Evolutionary conservation across 1,284 basidiomycete species (phyloP), one percentile per base, ranked within the genome.

Genomic region (Cutaneotrichosporon sp.): DNA sequence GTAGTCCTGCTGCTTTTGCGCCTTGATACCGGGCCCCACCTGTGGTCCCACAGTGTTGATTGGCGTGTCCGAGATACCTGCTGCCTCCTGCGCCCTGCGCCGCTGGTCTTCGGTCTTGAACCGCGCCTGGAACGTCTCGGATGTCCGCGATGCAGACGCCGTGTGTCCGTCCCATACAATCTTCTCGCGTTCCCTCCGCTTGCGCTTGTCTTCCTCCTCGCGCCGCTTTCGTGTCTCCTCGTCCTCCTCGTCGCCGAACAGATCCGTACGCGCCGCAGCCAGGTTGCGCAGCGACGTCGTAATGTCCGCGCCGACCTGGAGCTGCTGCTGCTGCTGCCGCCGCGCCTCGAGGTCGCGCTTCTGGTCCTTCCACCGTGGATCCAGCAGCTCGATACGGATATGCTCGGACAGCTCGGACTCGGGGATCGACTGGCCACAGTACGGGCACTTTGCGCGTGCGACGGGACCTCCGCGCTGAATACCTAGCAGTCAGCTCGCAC

Each of bases 141-240:
- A 79, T 1, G 89, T 92, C 65, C 84, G 84, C 42, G 85, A 84
- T 73, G 91, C 93, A 47, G 88, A 87, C 46, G 88, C 86, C 3
- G 90, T 91, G 73, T 94, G 91, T 66, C 91, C 92, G 74, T 96
- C 91, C 91, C 92, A 96, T 54, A 93, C 86, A 61, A 89, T 87
- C 73, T 88, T 92, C 75, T 93, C 91, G 69, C 84, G 83, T 72
- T 92, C 90, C 69, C 83, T 85, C 61, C 88, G 78, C 63, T 81
- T 81, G 59, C 84, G 81, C 50, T 81, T 79, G 68, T 90, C 88
- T 61, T 87, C 86, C 51, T 89, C 89, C 58, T 93, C 90, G 66
- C 90, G 86, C 48, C 80, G 80, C 77, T 87, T 88, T 55, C 90
- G 81, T 57, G 84, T 80, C 62, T 89, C 90, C 68, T 94, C 91